These are phyloP conservation scores for Botrytis sinoallii DNA, from an alignment of 2,329 filamentous ascomycete genomes.

Conservation along the genomic window DNA sequence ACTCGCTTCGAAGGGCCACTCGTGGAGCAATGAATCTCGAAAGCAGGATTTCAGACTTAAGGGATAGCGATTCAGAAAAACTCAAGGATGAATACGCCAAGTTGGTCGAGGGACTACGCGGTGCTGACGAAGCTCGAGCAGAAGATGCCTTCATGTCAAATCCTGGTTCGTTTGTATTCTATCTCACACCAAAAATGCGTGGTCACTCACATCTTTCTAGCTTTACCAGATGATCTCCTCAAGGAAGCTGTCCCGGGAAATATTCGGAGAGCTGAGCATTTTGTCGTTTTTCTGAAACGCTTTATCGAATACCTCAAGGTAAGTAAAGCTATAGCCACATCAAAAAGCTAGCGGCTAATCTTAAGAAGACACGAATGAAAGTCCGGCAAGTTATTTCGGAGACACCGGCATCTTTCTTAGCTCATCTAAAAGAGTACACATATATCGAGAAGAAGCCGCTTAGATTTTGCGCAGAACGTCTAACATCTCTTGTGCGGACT, in stretches of 20 bases:
- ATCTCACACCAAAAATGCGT: neutral
- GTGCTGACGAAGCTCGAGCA: slow-evolving; percentile 82
- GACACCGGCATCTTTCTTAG: slow-evolving; percentile 88
- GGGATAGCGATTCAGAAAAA: slow-evolving; percentile 90
- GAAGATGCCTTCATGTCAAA: slow-evolving; percentile 98
- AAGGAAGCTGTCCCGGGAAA: slow-evolving; percentile 97
- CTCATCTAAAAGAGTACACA: slow-evolving; percentile 90
- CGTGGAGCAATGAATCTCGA: slow-evolving; percentile 89
- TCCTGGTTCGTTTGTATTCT: slow-evolving; percentile 47
- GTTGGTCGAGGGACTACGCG: slow-evolving; percentile 84
- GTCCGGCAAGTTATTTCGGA: slow-evolving; percentile 96
- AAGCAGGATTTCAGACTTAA: slow-evolving; percentile 88
- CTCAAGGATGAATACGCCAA: slow-evolving; percentile 94
- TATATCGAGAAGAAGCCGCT: slow-evolving; percentile 97
- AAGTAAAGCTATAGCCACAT: slow-evolving; percentile 12
- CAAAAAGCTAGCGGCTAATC: slow-evolving; percentile 20
- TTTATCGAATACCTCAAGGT: slow-evolving; percentile 96
- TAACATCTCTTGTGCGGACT: slow-evolving; percentile 91
- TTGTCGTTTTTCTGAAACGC: slow-evolving; percentile 87
- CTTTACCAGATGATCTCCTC: slow-evolving; percentile 85
- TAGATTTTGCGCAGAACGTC: slow-evolving; percentile 87
- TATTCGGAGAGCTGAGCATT: slow-evolving; percentile 92
- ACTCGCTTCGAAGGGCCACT: slow-evolving; percentile 86
- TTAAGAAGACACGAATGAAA: slow-evolving; percentile 85
- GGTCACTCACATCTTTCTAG: slow-evolving; percentile 41